Evolutionary conservation across 495 filamentous ascomycete species (phyloP).

Genomic region (Lichenothelia convexa): DNA sequence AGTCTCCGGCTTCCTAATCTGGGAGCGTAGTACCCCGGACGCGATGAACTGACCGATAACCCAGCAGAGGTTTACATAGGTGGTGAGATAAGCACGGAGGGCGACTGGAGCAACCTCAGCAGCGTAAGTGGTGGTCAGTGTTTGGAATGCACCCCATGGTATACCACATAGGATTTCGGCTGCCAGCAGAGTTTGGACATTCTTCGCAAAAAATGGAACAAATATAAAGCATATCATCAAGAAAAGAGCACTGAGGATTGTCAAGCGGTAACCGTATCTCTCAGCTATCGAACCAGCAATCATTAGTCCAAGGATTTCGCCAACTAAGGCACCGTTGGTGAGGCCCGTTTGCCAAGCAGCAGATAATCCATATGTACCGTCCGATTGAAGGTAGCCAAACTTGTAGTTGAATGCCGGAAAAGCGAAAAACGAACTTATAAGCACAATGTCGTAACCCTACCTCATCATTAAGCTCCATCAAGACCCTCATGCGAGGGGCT

Average conservation of each 20-base stretch:
- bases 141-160: conserved; percentile 5
- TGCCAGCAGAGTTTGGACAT: conserved; percentile 10
- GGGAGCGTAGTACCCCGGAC: background rate
- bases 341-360: conserved; percentile 16
- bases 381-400: conserved; percentile 11
- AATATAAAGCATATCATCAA: conserved; percentile 34
- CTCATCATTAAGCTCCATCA: too few species aligned
- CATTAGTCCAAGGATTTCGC: conserved; percentile 30
- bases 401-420: conserved; percentile 13
- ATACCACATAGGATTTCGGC: conserved; percentile 1
- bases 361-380: conserved; percentile 13
- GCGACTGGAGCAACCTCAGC: background rate
- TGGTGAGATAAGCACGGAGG: background rate
- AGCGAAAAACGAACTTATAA: conserved; percentile 21
- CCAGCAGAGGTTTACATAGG: background rate
- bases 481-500: too few species aligned
- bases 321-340: conserved; percentile 16
- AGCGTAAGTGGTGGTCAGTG: background rate
- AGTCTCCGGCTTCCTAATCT: background rate
- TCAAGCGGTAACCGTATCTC: conserved; percentile 47
- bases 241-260: conserved; percentile 49
- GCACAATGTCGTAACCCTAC: conserved; percentile 24
- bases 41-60: background rate
- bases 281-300: conserved; percentile 64
- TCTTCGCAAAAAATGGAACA: conserved; percentile 17